These are phyloP conservation scores for Rhodomyrtus tomentosa DNA, from an alignment of 345 rosid species.

Conservation along the genomic window DNA sequence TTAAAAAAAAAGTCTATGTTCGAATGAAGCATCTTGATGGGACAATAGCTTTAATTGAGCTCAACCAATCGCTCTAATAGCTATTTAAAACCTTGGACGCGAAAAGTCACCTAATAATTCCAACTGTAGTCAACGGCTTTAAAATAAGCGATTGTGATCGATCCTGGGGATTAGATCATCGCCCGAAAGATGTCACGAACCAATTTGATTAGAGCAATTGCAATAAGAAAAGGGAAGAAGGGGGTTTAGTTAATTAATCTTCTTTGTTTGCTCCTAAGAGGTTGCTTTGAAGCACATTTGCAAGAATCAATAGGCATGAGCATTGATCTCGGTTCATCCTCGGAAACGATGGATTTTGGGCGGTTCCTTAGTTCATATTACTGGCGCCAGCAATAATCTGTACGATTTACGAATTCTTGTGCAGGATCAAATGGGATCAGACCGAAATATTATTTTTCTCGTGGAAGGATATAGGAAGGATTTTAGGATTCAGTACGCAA, in stretches of 20 bases:
- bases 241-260: background rate
- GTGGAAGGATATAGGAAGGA: too few species aligned
- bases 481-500: too few species aligned
- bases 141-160: background rate
- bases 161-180: background rate
- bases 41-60: background rate
- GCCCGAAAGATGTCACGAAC: background rate
- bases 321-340: too few species aligned
- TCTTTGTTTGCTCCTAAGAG: background rate
- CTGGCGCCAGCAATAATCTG: too few species aligned
- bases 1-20: background rate
- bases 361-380: too few species aligned
- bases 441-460: too few species aligned
- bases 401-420: too few species aligned
- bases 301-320: too few species aligned
- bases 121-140: background rate
- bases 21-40: background rate
- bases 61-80: background rate
- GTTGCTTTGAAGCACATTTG: background rate
- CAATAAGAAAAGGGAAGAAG: background rate
- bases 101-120: background rate
- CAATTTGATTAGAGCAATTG: background rate
- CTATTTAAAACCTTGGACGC: background rate
- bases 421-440: too few species aligned
- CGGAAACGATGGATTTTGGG: too few species aligned